These are phyloP conservation scores for Podaxis rugospora DNA, from an alignment of 768 basidiomycete species.

Conservation along the genomic window DNA sequence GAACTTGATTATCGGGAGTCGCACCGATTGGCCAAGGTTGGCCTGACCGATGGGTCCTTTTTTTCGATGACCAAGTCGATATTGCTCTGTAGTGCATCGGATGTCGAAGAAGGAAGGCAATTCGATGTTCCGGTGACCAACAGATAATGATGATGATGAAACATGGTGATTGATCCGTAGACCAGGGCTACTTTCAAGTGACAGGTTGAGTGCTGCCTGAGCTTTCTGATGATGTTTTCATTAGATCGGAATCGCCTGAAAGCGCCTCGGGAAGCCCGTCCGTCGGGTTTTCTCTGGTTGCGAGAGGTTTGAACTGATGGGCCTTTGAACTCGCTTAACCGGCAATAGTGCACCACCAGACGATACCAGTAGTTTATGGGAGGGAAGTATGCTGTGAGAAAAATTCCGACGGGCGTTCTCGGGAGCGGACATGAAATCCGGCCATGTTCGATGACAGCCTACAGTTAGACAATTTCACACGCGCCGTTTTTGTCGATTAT, in stretches of 20 bases:
- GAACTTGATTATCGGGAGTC: neutral
- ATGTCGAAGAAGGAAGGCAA: neutral
- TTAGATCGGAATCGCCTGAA: neutral
- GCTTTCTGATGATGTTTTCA: neutral
- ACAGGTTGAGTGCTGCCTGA: neutral
- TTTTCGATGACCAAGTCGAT: neutral
- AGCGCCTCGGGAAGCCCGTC: neutral
- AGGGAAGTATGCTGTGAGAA: neutral
- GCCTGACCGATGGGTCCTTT: neutral
- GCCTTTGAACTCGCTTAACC: neutral
- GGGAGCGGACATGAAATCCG: no score
- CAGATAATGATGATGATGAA: neutral
- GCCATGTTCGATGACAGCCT: no score
- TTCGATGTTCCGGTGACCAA: neutral
- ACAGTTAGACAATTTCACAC: no score
- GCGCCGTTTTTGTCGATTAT: neutral
- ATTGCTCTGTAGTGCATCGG: neutral
- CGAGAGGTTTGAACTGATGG: neutral
- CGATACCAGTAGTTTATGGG: neutral
- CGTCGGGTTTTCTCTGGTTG: neutral
- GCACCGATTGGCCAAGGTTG: neutral
- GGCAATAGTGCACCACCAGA: neutral
- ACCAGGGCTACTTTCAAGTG: neutral
- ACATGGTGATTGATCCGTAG: conserved; percentile 1
- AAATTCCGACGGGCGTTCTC: no score